These are phyloP conservation scores for Sugiyamaella novakii DNA, from an alignment of 1,139 yeast species.

Conservation along the genomic window DNA sequence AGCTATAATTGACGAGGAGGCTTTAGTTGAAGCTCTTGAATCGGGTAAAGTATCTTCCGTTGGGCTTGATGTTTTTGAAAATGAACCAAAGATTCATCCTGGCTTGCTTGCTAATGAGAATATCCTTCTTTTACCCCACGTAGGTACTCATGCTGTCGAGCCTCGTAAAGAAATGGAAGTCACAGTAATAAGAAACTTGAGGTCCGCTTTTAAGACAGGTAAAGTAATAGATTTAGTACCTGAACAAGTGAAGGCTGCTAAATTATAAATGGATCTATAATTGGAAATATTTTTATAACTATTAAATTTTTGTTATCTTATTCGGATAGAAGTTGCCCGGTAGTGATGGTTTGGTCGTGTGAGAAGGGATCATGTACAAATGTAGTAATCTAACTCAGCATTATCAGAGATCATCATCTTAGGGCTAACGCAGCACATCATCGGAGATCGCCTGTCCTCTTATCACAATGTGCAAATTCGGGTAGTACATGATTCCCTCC, in stretches of 20 bases:
- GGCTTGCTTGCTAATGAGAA: constrained; percentile 44
- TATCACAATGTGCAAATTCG: too few species aligned
- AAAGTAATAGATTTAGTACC: constrained; percentile 53
- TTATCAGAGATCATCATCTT: background rate
- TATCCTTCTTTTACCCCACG: constrained; percentile 63
- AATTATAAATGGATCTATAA: constrained; percentile 5
- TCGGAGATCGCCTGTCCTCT: too few species aligned
- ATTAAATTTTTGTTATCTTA: too few species aligned
- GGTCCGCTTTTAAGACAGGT: constrained; percentile 54
- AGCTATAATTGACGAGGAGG: constrained; percentile 67
- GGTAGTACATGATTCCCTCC: too few species aligned
- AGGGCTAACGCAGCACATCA: too few species aligned
- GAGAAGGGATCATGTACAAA: constrained; percentile 2
- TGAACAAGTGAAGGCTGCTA: constrained; percentile 37
- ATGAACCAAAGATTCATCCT: constrained; percentile 61
- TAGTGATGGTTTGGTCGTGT: too few species aligned
- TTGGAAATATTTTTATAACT: too few species aligned
- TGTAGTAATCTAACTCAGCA: background rate
- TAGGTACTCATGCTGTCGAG: constrained; percentile 64
- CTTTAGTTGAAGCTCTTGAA: constrained; percentile 62
- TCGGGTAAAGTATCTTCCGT: constrained; percentile 62
- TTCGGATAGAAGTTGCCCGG: too few species aligned
- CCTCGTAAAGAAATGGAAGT: constrained; percentile 60
- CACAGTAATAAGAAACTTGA: constrained; percentile 52
- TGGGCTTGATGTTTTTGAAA: constrained; percentile 78